Percentiles rank a stretch among this genome's conserved stretches.
Conservation (phyloP, 2,329 filamentous ascomycete genomes). For the Cercospora beticola region DNA sequence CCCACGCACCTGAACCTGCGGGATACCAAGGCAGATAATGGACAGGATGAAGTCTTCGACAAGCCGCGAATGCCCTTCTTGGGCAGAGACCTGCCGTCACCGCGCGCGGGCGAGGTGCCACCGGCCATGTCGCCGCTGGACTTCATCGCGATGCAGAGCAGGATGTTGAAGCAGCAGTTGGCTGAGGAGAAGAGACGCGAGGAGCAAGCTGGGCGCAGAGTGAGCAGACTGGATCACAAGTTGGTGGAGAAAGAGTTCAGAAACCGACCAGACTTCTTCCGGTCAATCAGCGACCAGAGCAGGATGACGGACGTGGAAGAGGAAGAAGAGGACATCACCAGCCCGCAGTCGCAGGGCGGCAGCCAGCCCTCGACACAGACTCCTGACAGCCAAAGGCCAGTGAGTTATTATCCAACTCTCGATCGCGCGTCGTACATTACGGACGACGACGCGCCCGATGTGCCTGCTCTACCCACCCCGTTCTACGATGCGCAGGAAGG, state of each 20-base stretch:
- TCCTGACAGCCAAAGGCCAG: constrained; percentile 38
- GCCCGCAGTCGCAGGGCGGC: constrained; percentile 23
- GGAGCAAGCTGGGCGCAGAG: constrained; percentile 67
- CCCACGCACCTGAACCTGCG: constrained; percentile 29
- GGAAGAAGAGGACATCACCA: constrained; percentile 52
- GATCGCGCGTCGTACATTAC: constrained; percentile 28
- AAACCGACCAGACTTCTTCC: constrained; percentile 76
- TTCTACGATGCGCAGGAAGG: constrained; percentile 30
- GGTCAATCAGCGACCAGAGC: constrained; percentile 62
- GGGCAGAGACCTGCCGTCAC: constrained; percentile 47
- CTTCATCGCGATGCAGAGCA: constrained; percentile 89
- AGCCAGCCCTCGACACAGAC: constrained; percentile 12
- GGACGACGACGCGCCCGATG: constrained; percentile 17
- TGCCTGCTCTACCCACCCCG: constrained; percentile 25
- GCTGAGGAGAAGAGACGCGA: constrained; percentile 73
- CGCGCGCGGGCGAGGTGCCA: constrained; percentile 62
- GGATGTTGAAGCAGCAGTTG: constrained; percentile 60
- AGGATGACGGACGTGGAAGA: constrained; percentile 39
- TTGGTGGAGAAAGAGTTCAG: constrained; percentile 79
- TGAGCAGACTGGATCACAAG: constrained; percentile 82
- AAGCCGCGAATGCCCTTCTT: constrained; percentile 31
- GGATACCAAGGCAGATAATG: constrained; percentile 5
- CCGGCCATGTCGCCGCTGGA: constrained; percentile 92
- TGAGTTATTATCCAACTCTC: constrained; percentile 38
- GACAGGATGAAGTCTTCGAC: constrained; percentile 24